Percentiles rank a stretch among this genome's conserved stretches.
These are phyloP conservation scores for Diutina mesorugosa DNA, from an alignment of 1,139 yeast species.

Conservation along the genomic window DNA sequence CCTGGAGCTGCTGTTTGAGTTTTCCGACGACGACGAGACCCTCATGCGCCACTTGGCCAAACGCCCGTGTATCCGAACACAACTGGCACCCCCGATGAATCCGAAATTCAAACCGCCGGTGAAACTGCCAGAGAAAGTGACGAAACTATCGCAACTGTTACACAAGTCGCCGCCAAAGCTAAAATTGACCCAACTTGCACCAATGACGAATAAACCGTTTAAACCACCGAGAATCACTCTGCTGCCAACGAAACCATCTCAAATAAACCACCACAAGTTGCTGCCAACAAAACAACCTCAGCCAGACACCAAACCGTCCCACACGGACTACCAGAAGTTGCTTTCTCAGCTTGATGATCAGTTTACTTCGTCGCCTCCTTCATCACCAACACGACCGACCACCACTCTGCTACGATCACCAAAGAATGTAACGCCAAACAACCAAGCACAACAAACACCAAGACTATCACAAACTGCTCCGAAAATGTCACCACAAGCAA, in stretches of 20 bases:
- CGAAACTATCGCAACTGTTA: background rate
- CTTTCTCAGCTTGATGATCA: background rate
- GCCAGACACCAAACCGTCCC: background rate
- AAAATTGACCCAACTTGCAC: background rate
- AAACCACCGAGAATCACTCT: background rate
- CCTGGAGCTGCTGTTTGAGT: background rate
- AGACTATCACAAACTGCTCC: too few relatives aligned
- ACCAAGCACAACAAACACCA: background rate
- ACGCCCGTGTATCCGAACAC: background rate
- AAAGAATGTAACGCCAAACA: background rate
- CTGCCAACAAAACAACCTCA: too few relatives aligned
- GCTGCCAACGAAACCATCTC: background rate
- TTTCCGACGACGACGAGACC: background rate
- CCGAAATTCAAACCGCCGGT: background rate
- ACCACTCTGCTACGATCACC: background rate
- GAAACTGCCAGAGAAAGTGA: background rate
- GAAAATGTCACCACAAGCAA: too few relatives aligned
- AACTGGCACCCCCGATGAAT: background rate
- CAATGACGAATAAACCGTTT: background rate
- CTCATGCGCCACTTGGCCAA: background rate
- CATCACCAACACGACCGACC: background rate
- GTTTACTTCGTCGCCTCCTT: background rate
- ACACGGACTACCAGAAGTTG: background rate
- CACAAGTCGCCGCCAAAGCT: background rate
- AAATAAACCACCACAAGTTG: too few relatives aligned